These are phyloP conservation scores for Pseudocercospora cruenta DNA, from an alignment of 2,329 filamentous ascomycete species.

Conservation along the genomic window DNA sequence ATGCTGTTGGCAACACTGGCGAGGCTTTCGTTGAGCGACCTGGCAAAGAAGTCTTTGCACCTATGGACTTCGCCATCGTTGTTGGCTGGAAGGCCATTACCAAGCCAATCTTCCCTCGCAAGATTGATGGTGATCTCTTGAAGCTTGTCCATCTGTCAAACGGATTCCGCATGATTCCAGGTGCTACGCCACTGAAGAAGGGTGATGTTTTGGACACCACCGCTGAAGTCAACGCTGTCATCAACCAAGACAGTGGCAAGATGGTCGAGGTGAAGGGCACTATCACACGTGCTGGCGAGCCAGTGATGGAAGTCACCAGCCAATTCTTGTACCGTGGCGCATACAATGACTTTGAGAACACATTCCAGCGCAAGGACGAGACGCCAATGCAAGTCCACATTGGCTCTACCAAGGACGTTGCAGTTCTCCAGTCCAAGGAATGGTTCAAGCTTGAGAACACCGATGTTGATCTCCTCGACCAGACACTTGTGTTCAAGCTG, in stretches of 20 bases:
- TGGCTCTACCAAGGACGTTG: conserved; percentile 84
- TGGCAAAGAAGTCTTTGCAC: conserved; percentile 89
- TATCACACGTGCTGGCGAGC: conserved; percentile 77
- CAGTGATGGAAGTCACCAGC: conserved; percentile 97
- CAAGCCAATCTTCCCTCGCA: conserved; percentile 96
- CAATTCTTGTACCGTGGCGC: conserved; percentile 95
- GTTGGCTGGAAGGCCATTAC: conserved; percentile 81
- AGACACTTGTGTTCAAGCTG: conserved; percentile 94
- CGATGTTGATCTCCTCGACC: conserved; percentile 83
- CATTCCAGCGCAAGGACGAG: conserved; percentile 96
- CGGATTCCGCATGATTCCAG: conserved; percentile 96
- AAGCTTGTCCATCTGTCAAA: conserved; percentile 97
- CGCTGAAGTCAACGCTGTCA: conserved; percentile 93
- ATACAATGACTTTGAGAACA: conserved; percentile 95
- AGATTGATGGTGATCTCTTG: conserved; percentile 92
- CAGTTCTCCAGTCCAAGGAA: conserved; percentile 92
- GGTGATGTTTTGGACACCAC: conserved; percentile 90
- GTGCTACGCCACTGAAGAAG: conserved; percentile 92
- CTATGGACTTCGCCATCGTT: conserved; percentile 77
- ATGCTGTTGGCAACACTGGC: conserved; percentile 95
- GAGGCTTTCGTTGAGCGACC: conserved; percentile 96
- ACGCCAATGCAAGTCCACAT: conserved; percentile 93
- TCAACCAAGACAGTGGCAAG: conserved; percentile 98
- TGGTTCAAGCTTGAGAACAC: conserved; percentile 91
- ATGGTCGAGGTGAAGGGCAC: conserved; percentile 99